These are phyloP conservation scores for Phaeosphaeria sp. DNA, from an alignment of 2,329 filamentous ascomycete species.

Conservation along the genomic window DNA sequence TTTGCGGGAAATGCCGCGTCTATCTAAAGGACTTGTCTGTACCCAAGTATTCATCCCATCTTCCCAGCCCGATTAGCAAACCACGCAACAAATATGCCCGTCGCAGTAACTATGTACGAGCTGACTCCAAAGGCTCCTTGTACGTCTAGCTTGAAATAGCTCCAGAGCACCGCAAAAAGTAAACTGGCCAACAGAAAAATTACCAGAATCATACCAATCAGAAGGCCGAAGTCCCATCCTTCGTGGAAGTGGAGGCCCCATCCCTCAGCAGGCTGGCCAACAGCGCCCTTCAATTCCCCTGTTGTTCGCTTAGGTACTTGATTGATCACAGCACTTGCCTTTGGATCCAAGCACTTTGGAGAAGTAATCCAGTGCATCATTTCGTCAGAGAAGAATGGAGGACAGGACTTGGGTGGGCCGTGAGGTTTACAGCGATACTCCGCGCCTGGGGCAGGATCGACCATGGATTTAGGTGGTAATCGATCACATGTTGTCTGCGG, in stretches of 20 bases:
- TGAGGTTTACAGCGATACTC: conserved; percentile 26
- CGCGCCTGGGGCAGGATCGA: conserved; percentile 16
- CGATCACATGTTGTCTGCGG: conserved; percentile 14
- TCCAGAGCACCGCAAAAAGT: conserved; percentile 26
- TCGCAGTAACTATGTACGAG: conserved; percentile 12
- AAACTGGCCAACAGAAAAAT: conserved; percentile 18
- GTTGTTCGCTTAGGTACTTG: conserved; percentile 22
- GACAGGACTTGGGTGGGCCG: conserved; percentile 6
- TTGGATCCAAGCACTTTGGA: conserved; percentile 19
- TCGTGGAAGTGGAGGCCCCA: conserved; percentile 32
- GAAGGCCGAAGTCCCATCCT: conserved; percentile 16
- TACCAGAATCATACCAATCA: conserved; percentile 10
- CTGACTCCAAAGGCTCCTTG: conserved; percentile 27
- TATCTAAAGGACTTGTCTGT: background rate
- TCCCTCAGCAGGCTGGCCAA: conserved; percentile 19
- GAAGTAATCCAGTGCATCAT: conserved; percentile 21
- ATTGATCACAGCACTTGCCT: conserved; percentile 18
- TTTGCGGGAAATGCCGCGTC: background rate
- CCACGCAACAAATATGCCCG: background rate
- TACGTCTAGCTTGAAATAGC: conserved; percentile 20
- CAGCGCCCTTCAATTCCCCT: conserved; percentile 13
- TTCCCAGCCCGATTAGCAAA: conserved; percentile 1
- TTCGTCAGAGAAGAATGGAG: conserved; percentile 20
- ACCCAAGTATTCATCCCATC: background rate
- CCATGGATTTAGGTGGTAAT: conserved; percentile 18